Percentiles rank a stretch among this genome's conserved stretches.
Evolutionary conservation across 257 asterid genomes (phyloP).

Genomic region (Fraxinus cuspidata): DNA sequence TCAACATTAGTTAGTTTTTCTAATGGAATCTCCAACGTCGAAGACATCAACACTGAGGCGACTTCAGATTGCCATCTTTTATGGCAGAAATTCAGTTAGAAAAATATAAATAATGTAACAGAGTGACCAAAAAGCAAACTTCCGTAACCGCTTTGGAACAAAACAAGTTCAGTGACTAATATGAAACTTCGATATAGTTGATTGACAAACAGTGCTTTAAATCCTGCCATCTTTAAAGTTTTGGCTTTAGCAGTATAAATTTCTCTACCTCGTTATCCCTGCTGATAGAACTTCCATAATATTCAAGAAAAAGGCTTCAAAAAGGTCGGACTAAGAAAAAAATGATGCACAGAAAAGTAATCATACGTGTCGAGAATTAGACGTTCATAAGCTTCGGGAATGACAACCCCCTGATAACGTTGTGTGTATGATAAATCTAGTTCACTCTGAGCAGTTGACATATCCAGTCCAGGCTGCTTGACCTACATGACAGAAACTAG

Average conservation of each 20-base stretch:
- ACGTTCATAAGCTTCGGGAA: constrained; percentile 99
- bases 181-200: background rate
- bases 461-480: constrained; percentile 96
- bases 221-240: background rate
- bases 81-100: background rate
- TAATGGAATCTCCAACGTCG: background rate
- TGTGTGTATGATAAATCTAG: constrained; percentile 86
- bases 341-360: background rate
- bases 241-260: background rate
- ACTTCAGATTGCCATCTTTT: background rate
- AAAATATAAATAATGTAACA: background rate
- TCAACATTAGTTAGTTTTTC: background rate
- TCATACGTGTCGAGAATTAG: constrained; percentile 95
- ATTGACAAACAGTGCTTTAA: background rate
- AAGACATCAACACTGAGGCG: background rate
- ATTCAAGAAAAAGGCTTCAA: background rate
- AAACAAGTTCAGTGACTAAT: background rate
- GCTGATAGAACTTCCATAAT: background rate
- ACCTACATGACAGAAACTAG: constrained; percentile 58
- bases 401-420: constrained; percentile 75
- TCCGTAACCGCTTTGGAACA: background rate
- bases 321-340: background rate
- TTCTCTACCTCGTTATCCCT: background rate
- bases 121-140: background rate
- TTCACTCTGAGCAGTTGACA: constrained; percentile 94